Conservation (phyloP, 495 filamentous ascomycete species). For the Pseudotulostoma volvatum region DNA sequence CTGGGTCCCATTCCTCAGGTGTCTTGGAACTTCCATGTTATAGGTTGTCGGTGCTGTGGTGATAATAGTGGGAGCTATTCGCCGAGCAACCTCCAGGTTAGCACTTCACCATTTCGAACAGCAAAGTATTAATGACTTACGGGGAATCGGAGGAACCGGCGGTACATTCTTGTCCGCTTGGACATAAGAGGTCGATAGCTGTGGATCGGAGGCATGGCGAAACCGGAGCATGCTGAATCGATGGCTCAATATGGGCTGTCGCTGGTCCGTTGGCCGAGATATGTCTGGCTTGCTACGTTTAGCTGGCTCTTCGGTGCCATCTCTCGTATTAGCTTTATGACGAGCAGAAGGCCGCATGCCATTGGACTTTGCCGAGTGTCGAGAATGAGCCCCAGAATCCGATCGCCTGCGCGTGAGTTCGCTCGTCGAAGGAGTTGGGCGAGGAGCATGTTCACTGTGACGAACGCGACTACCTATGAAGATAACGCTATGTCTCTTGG, state of each 20-base stretch:
- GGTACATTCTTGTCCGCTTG: constrained; percentile 47
- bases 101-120: not conserved
- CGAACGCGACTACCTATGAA: constrained; percentile 19
- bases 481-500: constrained; percentile 23
- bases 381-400: constrained; percentile 23
- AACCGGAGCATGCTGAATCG: constrained; percentile 85
- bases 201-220: constrained; percentile 86
- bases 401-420: constrained; percentile 20
- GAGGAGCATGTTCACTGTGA: constrained; percentile 29
- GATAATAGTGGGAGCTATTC: constrained; percentile 72
- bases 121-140: constrained; percentile 31
- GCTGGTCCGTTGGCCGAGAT: constrained; percentile 8
- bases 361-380: constrained; percentile 1
- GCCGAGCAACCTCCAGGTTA: not conserved
- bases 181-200: constrained; percentile 67
- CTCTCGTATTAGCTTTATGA: constrained; percentile 6
- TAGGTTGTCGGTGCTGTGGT: constrained; percentile 79
- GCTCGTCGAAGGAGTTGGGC: constrained; percentile 18
- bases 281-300: constrained; percentile 6
- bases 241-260: constrained; percentile 24
- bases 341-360: constrained; percentile 6
- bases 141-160: constrained; percentile 58
- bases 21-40: constrained; percentile 15
- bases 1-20: constrained; percentile 20
- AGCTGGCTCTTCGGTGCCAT: constrained; percentile 3